Evolutionary conservation across 768 basidiomycete species (phyloP), one percentile per base, ranked within the genome.

Genomic region (Serendipita sp.): DNA sequence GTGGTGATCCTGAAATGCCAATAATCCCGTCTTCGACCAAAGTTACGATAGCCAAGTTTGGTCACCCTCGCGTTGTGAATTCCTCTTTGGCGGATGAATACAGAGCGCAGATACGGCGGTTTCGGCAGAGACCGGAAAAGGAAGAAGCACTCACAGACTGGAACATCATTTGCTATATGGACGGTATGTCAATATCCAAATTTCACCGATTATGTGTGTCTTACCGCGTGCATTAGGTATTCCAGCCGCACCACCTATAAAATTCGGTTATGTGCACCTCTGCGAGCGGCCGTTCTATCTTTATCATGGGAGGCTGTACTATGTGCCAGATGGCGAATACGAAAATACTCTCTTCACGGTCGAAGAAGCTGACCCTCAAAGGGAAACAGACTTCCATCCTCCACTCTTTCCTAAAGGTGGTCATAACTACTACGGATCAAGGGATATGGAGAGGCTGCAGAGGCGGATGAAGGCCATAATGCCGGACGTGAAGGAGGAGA

Each of bases 381-480:
- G 3, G 65, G 41, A 18, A 24, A 35, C 41, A 7, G 41, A 24
- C 24, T 24, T 13, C 13, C 41, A 13, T 41, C 41, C 41, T 5
- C 41, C 41, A 13, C 41, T 41, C 41, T 67, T 60, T 65, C 81
- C 82, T 28, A 74, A 76, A 37, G 83, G 83, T 10, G 83, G 84
- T 2, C 83, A 86, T 70, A 83, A 83, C 67, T 86, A 85, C 70
- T 84, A 84, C 71, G 81, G 79, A 65, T 76, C 76, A 15, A 74
- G 81, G 38, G 80, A 84, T 68, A 73, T 81, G 70, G 82, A 85
- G 68, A 74, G 73, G 63, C 70, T 79, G 8, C 41, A 72, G 13
- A 74, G 74, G 8, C 74, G 80, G 62, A 74, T 80, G 64, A 65
- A 69, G 13, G 81, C 78, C 80, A 70, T 82, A 10, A 71, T 74